A percentile compares a stretch with the other conserved stretches of the same genome.
Conservation (phyloP, 2,329 filamentous ascomycete genomes). For the Teratosphaeria pseudoeucalypti region DNA sequence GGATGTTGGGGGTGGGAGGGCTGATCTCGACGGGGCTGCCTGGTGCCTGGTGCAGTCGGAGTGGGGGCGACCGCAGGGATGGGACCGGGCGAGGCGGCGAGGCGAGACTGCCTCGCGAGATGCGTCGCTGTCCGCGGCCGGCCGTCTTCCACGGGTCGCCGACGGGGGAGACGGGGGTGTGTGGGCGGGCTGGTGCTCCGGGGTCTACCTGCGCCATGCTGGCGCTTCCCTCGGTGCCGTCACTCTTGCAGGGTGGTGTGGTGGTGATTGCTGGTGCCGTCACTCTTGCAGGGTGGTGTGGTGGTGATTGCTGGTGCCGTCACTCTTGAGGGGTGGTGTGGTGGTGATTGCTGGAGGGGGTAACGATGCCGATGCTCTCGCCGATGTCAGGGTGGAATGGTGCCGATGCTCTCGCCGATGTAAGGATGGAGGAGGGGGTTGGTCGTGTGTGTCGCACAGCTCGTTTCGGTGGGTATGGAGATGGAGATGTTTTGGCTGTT, state of each 20-base stretch:
- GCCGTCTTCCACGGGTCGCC: background rate
- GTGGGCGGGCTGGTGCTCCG: background rate
- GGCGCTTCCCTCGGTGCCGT: background rate
- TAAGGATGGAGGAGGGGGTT: background rate
- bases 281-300: no score
- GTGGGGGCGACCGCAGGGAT: conserved; percentile 9
- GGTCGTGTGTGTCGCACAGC: background rate
- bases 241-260: background rate
- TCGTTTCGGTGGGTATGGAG: background rate
- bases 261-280: no score
- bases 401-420: background rate
- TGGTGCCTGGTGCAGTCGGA: conserved; percentile 23
- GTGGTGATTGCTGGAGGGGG: background rate
- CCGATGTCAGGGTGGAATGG: background rate
- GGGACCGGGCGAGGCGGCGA: background rate
- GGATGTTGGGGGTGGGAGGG: conserved; percentile 18
- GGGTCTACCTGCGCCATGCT: conserved; percentile 3
- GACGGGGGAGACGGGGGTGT: conserved; percentile 1
- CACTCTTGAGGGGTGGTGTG: no score
- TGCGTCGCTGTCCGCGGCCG: background rate
- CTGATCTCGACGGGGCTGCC: conserved; percentile 25
- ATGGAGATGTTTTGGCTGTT: background rate
- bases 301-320: no score
- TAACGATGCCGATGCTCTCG: background rate
- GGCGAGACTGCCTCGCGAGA: background rate